Evolutionary conservation across 148 eudicot species (phyloP).

Genomic region (Amaranthus cruentus): DNA sequence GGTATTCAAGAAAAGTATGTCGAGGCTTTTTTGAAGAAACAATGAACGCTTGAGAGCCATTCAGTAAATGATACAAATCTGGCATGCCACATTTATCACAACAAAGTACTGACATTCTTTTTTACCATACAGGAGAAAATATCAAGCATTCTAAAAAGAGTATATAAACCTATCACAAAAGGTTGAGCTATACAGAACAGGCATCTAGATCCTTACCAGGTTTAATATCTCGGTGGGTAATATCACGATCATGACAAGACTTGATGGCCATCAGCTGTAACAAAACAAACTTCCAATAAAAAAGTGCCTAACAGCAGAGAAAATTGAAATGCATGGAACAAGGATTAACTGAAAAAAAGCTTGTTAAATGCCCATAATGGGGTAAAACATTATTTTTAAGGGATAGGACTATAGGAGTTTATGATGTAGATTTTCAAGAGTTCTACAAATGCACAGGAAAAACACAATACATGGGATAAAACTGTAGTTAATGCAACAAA

Average conservation of each 20-base stretch:
- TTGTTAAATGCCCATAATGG: background rate
- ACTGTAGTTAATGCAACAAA: background rate
- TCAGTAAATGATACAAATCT: too few species aligned
- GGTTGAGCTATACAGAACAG: background rate
- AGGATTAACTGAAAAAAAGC: background rate
- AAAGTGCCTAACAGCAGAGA: constrained; percentile 2
- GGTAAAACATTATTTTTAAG: too few species aligned
- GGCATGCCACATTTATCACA: too few species aligned
- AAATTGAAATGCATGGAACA: background rate
- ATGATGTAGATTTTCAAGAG: background rate
- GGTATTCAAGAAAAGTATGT: too few species aligned
- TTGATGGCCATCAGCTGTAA: constrained; percentile 82
- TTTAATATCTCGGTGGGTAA: constrained; percentile 97
- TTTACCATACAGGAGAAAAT: background rate
- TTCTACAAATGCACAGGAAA: background rate
- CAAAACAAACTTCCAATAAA: constrained; percentile 10
- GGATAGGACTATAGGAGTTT: background rate
- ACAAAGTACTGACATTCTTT: background rate
- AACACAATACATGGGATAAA: background rate
- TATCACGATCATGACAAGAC: constrained; percentile 89
- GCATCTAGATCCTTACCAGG: constrained; percentile 64
- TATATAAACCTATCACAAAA: too few species aligned
- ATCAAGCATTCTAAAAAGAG: background rate
- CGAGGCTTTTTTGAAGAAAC: too few species aligned
- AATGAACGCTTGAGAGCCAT: too few species aligned